Percentiles rank a stretch among this genome's conserved stretches.
Evolutionary conservation across 495 filamentous ascomycete genomes (phyloP).

Genomic region (Aspergillus mulundensis): DNA sequence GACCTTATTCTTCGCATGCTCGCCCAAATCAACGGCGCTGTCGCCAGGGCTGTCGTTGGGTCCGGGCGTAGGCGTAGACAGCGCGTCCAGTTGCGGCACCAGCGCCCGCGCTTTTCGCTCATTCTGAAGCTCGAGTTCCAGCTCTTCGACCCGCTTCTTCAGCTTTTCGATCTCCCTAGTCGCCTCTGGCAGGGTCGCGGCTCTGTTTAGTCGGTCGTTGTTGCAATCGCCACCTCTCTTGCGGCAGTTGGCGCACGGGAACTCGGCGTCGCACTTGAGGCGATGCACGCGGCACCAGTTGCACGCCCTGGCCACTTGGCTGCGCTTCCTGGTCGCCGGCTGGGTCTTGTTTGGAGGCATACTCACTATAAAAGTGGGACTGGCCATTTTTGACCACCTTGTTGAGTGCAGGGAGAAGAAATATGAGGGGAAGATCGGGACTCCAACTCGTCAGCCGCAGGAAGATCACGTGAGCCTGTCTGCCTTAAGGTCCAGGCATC

Average conservation of each 20-base stretch:
- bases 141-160: constrained; percentile 31
- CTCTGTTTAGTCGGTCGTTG: constrained; percentile 24
- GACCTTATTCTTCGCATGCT: neutral
- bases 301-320: constrained; percentile 39
- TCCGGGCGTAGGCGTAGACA: neutral
- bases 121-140: constrained; percentile 31
- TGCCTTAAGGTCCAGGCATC: no score
- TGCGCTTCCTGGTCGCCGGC: constrained; percentile 18
- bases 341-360: neutral
- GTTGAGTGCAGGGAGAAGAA: no score
- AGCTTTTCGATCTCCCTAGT: constrained; percentile 42
- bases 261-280: constrained; percentile 38
- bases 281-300: constrained; percentile 42
- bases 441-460: no score
- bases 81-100: constrained; percentile 4
- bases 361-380: no score
- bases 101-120: neutral
- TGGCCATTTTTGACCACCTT: no score
- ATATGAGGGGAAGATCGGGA: no score
- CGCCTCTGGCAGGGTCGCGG: constrained; percentile 20
- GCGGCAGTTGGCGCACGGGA: constrained; percentile 40
- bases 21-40: neutral
- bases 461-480: no score
- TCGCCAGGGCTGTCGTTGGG: neutral
- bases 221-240: constrained; percentile 31